A percentile compares a stretch with the other conserved stretches of the same genome.
Evolutionary conservation across 75 land plant species (phyloP).

Genomic region (Pinus taeda): DNA sequence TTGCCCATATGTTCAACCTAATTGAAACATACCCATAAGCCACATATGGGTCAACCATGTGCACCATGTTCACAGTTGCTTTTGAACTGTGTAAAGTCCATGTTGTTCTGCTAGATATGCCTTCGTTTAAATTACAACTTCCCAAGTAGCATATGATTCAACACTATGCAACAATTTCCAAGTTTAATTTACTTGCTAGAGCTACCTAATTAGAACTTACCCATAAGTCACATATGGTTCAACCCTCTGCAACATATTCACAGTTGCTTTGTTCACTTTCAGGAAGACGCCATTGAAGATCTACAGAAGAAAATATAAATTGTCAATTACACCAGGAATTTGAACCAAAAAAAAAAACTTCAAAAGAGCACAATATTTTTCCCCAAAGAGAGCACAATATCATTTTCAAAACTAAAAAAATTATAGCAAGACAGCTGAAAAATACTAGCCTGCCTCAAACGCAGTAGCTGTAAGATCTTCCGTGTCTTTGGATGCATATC

Average conservation of each 20-base stretch:
- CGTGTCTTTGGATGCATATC: conserved; percentile 85
- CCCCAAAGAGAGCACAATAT: too few relatives aligned
- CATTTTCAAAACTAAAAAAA: neutral
- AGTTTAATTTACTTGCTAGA: neutral
- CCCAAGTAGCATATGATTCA: too few relatives aligned
- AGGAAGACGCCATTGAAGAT: conserved; percentile 81
- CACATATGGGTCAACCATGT: conserved; percentile 35
- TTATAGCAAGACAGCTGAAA: neutral
- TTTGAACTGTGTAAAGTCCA: neutral
- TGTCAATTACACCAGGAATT: neutral
- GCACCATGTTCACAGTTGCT: conserved; percentile 77
- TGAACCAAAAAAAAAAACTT: neutral
- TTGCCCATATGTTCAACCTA: too few relatives aligned
- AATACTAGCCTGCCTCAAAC: conserved; percentile 63
- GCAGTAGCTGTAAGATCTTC: conserved; percentile 72
- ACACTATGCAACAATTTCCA: too few relatives aligned
- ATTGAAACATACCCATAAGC: too few relatives aligned
- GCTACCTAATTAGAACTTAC: conserved; percentile 20
- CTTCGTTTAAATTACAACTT: neutral
- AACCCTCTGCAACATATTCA: conserved; percentile 74
- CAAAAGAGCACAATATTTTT: neutral
- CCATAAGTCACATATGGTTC: conserved; percentile 88
- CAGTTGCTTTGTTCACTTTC: conserved; percentile 79
- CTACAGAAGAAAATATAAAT: conserved; percentile 20
- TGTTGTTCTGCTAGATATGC: too few relatives aligned